Evolutionary conservation across 257 asterid genomes (phyloP).

Genomic region (Plectranthus barbatus): DNA sequence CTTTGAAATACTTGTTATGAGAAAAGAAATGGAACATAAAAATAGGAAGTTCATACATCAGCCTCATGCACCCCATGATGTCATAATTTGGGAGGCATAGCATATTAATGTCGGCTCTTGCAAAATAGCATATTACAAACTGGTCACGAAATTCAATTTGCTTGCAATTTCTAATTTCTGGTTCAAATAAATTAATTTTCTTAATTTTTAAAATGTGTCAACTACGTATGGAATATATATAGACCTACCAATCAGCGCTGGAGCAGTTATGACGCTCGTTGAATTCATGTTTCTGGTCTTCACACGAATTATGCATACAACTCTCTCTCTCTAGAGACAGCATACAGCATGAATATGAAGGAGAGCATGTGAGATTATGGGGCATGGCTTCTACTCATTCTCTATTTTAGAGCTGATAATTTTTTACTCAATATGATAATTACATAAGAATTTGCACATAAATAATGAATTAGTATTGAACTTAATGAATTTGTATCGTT

Average conservation of each 20-base stretch:
- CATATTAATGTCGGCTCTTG: not conserved
- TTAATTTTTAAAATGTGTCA: not conserved
- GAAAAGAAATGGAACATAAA: no score
- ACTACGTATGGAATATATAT: not conserved
- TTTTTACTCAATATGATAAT: no score
- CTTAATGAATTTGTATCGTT: no score
- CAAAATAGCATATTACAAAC: not conserved
- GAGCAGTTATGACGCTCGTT: slow-evolving; percentile 19
- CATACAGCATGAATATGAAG: not conserved
- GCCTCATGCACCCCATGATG: not conserved
- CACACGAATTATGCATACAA: not conserved
- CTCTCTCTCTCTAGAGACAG: not conserved
- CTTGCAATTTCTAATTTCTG: not conserved
- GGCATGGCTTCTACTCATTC: no score
- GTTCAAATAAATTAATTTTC: not conserved
- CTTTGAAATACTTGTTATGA: no score
- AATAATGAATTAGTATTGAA: no score
- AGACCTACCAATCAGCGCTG: slow-evolving; percentile 17
- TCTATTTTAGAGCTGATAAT: no score
- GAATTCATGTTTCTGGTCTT: not conserved
- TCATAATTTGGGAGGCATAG: not conserved
- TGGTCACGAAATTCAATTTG: slow-evolving; percentile 2
- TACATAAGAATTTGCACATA: no score
- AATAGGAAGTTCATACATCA: no score
- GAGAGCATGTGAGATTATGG: not conserved